Percentiles rank a stretch among this genome's conserved stretches.
phyloP scores from a whole-genome alignment of 2,329 filamentous ascomycete species.

The Cladosporium velox region DNA sequence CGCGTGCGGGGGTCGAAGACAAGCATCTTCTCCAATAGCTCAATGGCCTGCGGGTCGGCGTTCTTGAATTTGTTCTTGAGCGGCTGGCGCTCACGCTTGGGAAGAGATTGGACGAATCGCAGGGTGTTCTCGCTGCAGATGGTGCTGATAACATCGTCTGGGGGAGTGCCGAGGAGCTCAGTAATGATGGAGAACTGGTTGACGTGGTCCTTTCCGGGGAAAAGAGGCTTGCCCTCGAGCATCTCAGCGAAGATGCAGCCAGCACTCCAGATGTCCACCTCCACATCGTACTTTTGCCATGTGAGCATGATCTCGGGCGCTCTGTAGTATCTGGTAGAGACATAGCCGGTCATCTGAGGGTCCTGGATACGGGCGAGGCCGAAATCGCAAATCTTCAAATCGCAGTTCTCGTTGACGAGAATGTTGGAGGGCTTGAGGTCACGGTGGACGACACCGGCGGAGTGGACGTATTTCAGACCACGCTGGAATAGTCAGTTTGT shows the following conservation, averaged over 20 bases:
- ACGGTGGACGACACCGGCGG: conserved; percentile 93
- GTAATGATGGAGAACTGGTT: conserved; percentile 99
- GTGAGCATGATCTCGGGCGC: conserved; percentile 99
- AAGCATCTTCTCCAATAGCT: conserved; percentile 93
- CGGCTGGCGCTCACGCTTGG: conserved; percentile 88
- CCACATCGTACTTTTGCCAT: conserved; percentile 99
- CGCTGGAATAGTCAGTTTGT: conserved; percentile 58
- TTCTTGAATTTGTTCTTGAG: conserved; percentile 91
- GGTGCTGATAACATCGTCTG: conserved; percentile 96
- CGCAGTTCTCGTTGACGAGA: conserved; percentile 98
- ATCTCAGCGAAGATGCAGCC: conserved; percentile 99
- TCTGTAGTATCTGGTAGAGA: conserved; percentile 97
- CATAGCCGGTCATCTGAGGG: conserved; percentile 99
- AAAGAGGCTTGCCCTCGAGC: conserved; percentile 96
- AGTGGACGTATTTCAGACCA: conserved; percentile 98
- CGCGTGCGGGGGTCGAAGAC: conserved; percentile 98
- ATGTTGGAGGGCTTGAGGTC: conserved; percentile 99
- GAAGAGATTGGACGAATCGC: conserved; percentile 94
- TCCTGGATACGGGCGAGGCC: conserved; percentile 96
- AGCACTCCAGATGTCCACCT: conserved; percentile 99
- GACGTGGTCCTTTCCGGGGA: conserved; percentile 98
- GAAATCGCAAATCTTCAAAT: conserved; percentile 99
- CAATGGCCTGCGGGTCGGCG: conserved; percentile 84
- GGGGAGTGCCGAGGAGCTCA: conserved; percentile 90
- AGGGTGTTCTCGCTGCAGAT: conserved; percentile 98